Conservation (phyloP, 345 rosid genomes). For the Eucalyptus victrix region DNA sequence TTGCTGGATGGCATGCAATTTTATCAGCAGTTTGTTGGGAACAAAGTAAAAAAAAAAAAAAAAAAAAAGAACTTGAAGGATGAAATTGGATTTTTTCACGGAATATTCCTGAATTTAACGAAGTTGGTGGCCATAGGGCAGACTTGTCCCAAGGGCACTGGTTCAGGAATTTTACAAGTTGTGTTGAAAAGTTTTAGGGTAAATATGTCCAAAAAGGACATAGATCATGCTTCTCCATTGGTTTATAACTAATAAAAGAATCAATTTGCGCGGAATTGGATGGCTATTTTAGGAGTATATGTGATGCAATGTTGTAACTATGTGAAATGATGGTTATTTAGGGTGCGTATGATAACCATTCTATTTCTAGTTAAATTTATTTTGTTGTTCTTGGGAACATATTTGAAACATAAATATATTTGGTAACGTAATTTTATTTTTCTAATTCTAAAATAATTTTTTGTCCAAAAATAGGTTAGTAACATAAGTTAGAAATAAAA, state of each 20-base stretch:
- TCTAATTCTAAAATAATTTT: too few relatives aligned
- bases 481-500: too few relatives aligned
- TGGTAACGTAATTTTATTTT: too few relatives aligned
- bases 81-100: not conserved
- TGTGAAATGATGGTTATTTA: not conserved
- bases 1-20: not conserved
- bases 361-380: too few relatives aligned
- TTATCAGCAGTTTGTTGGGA: not conserved
- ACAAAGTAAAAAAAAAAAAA: too few relatives aligned
- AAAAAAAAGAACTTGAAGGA: not conserved
- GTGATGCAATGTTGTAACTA: not conserved
- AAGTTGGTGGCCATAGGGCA: not conserved
- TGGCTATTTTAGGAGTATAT: not conserved
- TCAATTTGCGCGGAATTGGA: not conserved
- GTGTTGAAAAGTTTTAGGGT: not conserved
- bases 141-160: not conserved
- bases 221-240: not conserved
- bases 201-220: not conserved
- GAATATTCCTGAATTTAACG: not conserved
- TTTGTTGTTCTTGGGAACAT: too few relatives aligned
- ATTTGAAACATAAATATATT: too few relatives aligned
- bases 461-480: too few relatives aligned
- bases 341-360: fast-evolving
- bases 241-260: not conserved
- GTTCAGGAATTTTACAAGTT: too few relatives aligned